phyloP scores from a whole-genome alignment of 2,329 filamentous ascomycete species.

The Aspergillus sp. region DNA sequence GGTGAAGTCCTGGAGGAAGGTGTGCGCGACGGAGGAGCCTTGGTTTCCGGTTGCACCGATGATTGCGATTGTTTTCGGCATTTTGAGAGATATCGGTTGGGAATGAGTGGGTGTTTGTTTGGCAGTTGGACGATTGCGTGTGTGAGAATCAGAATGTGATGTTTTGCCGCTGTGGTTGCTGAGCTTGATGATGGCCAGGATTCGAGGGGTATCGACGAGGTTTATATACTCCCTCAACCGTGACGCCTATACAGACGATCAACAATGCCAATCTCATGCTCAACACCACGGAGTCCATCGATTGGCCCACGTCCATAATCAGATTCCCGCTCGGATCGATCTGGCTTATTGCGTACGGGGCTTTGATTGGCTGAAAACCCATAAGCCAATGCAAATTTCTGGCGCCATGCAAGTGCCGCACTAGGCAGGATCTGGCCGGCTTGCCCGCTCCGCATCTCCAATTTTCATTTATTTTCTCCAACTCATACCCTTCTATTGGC shows the following conservation, averaged over 20 bases:
- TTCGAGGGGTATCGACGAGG: background rate
- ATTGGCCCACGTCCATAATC: background rate
- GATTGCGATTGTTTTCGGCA: constrained; percentile 38
- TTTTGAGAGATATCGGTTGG: background rate
- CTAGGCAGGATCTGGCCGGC: background rate
- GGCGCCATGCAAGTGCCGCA: too few species aligned
- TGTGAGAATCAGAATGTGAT: too few species aligned
- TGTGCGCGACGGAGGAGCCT: constrained; percentile 34
- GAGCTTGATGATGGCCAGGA: background rate
- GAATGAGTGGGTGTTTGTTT: background rate
- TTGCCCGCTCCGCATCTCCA: background rate
- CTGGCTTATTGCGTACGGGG: background rate
- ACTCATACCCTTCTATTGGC: background rate
- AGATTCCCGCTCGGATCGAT: background rate
- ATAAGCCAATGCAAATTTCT: background rate
- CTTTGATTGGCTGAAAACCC: background rate
- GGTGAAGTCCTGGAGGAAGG: constrained; percentile 30
- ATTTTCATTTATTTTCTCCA: background rate
- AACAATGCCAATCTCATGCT: background rate
- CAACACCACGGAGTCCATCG: background rate
- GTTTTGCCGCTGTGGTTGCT: background rate
- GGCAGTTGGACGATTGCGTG: background rate
- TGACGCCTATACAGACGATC: background rate
- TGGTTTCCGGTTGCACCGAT: constrained; percentile 43
- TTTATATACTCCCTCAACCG: background rate